Evolutionary conservation across 257 asterid genomes (phyloP).

Genomic region (Forsythia viridissima): DNA sequence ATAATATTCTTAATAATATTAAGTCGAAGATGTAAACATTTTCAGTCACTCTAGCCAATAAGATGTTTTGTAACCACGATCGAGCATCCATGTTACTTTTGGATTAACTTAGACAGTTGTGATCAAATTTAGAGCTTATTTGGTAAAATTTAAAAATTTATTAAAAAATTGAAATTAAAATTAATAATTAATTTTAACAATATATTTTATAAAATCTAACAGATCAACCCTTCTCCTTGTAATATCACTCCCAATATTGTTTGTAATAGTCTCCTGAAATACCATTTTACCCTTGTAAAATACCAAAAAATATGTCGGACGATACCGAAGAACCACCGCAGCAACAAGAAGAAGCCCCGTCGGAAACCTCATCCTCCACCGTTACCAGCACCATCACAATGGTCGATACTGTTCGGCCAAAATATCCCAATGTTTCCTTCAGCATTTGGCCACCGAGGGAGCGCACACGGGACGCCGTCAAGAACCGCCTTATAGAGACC

Average conservation of each 20-base stretch:
- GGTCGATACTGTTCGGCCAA: neutral
- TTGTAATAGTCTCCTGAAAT: neutral
- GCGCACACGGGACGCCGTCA: conserved; percentile 27
- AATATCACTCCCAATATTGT: neutral
- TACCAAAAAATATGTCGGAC: neutral
- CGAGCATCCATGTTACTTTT: too few species aligned
- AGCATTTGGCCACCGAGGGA: conserved; percentile 29
- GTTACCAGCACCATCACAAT: neutral
- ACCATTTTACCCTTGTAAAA: neutral
- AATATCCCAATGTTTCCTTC: neutral
- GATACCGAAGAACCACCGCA: neutral
- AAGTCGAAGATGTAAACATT: too few species aligned
- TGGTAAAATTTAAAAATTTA: too few species aligned
- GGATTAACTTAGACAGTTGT: too few species aligned
- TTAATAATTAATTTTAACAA: too few species aligned
- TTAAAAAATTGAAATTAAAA: too few species aligned
- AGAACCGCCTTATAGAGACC: conserved; percentile 20
- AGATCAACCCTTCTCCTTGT: neutral
- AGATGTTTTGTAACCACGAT: too few species aligned
- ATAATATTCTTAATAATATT: too few species aligned
- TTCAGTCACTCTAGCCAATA: too few species aligned
- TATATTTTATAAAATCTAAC: too few species aligned
- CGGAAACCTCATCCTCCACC: neutral
- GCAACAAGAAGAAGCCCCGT: neutral
- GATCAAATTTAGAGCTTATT: too few species aligned